Evolutionary conservation across 768 basidiomycete genomes (phyloP).

Genomic region (Infundibulicybe gibba): DNA sequence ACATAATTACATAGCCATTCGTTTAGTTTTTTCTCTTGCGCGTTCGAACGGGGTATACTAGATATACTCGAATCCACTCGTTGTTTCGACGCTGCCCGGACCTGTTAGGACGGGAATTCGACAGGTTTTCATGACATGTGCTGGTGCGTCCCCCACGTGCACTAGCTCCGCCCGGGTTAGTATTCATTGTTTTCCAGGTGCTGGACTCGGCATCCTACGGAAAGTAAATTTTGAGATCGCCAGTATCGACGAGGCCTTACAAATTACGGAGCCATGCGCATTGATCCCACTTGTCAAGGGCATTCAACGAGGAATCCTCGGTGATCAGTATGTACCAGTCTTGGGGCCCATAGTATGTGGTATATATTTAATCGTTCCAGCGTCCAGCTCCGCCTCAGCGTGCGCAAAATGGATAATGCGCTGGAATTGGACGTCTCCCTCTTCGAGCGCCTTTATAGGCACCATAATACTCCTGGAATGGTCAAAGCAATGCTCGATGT

Average conservation of each 20-base stretch:
- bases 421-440: slow-evolving; percentile 59
- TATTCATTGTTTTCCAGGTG: slow-evolving; percentile 24
- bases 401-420: slow-evolving; percentile 52
- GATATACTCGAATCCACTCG: too few relatives aligned
- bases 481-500: slow-evolving; percentile 63
- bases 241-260: slow-evolving; percentile 69
- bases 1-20: too few relatives aligned
- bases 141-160: slow-evolving; percentile 31
- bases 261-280: slow-evolving; percentile 63
- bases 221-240: slow-evolving; percentile 57
- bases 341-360: neutral
- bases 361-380: slow-evolving; percentile 22
- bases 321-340: slow-evolving; percentile 57
- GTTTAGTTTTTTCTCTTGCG: too few relatives aligned
- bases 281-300: slow-evolving; percentile 70
- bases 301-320: slow-evolving; percentile 51
- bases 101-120: too few relatives aligned
- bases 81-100: too few relatives aligned
- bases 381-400: slow-evolving; percentile 66
- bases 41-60: too few relatives aligned
- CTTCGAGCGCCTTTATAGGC: slow-evolving; percentile 55
- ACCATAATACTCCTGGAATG: slow-evolving; percentile 28
- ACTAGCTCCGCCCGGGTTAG: neutral
- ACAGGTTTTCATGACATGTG: slow-evolving; percentile 69
- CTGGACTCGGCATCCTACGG: slow-evolving; percentile 55